Percentiles rank a stretch among this genome's conserved stretches.
Evolutionary conservation across 139 green algal species (phyloP).

Genomic region (Spirogloea muscicola): DNA sequence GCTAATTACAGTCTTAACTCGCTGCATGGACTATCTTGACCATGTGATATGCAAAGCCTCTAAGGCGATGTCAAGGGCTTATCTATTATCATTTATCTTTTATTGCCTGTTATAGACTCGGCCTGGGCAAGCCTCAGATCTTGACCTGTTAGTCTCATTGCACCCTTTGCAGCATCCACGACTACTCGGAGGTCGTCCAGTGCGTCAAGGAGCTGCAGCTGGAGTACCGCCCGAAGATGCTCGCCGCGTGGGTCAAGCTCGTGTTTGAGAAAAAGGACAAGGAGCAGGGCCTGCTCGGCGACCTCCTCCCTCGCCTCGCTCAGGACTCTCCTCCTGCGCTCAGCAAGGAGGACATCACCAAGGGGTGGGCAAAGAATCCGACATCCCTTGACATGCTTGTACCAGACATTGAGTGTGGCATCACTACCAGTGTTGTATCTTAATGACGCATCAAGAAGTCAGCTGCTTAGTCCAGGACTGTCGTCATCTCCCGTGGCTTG

Average conservation of each 20-base stretch:
- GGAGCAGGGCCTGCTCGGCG: background rate
- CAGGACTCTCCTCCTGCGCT: background rate
- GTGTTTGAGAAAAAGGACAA: conserved; percentile 21
- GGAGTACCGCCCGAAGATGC: conserved; percentile 1
- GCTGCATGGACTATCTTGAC: background rate
- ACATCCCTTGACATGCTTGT: background rate
- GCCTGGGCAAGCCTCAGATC: too few species aligned
- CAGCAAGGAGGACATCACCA: conserved; percentile 1
- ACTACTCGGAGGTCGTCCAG: conserved; percentile 21
- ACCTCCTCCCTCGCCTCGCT: background rate
- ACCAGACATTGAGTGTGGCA: background rate
- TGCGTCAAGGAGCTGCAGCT: conserved; percentile 13
- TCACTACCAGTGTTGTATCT: background rate
- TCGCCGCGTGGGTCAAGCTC: conserved; percentile 1
- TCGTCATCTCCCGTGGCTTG: background rate
- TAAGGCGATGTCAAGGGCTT: background rate
- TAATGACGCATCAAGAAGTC: conserved; percentile 2
- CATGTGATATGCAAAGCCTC: too few species aligned
- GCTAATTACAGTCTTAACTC: background rate
- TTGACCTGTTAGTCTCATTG: background rate
- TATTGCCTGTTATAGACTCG: too few species aligned
- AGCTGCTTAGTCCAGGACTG: background rate
- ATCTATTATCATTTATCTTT: background rate
- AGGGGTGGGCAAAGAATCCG: conserved; percentile 2
- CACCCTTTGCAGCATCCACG: background rate